A percentile compares a stretch with the other conserved stretches of the same genome.
phyloP scores from a whole-genome alignment of 306 rosid genomes.

The Lathyrus aphaca region DNA sequence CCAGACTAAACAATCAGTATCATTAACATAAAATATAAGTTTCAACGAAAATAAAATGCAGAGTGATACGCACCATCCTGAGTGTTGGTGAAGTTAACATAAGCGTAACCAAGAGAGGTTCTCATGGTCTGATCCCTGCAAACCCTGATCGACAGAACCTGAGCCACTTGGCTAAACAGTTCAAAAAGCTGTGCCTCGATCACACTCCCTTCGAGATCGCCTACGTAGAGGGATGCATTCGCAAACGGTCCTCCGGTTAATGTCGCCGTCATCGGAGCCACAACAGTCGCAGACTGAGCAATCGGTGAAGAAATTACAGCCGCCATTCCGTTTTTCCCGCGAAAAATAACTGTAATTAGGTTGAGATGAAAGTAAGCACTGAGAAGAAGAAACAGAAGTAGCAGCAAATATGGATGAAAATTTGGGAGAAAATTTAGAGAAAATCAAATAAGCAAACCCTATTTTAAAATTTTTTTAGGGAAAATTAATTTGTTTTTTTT shows the following conservation, averaged over 20 bases:
- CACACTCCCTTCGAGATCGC: conserved; percentile 74
- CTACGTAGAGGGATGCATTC: conserved; percentile 72
- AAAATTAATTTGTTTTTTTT: background rate
- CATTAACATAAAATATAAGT: background rate
- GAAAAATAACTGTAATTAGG: background rate
- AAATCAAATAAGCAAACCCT: background rate
- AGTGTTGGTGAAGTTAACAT: conserved; percentile 62
- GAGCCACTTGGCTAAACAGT: conserved; percentile 61
- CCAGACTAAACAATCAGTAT: background rate
- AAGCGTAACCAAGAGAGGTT: conserved; percentile 85
- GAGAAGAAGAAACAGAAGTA: background rate
- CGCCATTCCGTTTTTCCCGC: conserved; percentile 48
- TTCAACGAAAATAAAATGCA: background rate
- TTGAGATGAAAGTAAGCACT: background rate
- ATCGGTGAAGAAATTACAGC: conserved; percentile 44
- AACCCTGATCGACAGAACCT: conserved; percentile 67
- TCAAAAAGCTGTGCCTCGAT: conserved; percentile 71
- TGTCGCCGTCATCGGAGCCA: conserved; percentile 17
- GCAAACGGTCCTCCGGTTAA: conserved; percentile 30
- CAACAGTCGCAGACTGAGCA: conserved; percentile 34
- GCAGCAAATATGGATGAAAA: too few species aligned
- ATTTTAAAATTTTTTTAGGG: too few species aligned
- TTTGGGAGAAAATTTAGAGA: background rate
- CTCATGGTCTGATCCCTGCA: conserved; percentile 73
- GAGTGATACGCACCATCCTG: conserved; percentile 62